Percentiles rank a stretch among this genome's conserved stretches.
Conservation (phyloP, 2,329 filamentous ascomycete species). For the Rosellinia necatrix region DNA sequence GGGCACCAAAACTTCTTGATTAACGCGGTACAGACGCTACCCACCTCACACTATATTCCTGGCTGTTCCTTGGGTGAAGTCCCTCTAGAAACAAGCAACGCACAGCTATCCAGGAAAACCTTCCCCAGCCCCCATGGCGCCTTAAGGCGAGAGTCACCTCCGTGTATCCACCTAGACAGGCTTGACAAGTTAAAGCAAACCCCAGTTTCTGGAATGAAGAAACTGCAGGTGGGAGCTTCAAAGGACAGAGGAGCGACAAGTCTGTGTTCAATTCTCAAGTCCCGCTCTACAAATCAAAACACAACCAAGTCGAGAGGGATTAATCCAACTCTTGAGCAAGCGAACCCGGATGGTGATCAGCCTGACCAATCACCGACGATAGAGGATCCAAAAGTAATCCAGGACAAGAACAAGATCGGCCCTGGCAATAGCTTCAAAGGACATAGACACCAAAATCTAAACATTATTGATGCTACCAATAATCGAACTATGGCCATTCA, state of each 20-base stretch:
- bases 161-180: neutral
- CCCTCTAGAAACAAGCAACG: neutral
- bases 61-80: neutral
- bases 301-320: neutral
- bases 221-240: no score
- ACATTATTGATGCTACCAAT: conserved; percentile 13
- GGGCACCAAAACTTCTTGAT: conserved; percentile 6
- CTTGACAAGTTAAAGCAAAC: neutral
- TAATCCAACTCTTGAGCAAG: neutral
- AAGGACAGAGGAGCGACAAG: neutral
- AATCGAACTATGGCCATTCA: neutral
- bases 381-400: neutral
- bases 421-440: neutral
- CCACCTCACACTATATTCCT: neutral
- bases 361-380: neutral
- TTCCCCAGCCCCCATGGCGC: neutral
- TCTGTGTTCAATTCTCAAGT: neutral
- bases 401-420: neutral
- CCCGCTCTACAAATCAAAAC: conserved; percentile 4
- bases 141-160: neutral
- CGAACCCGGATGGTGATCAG: neutral
- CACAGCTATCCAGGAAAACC: neutral
- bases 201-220: neutral
- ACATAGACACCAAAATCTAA: neutral
- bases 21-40: neutral